Evolutionary conservation across 257 asterid genomes (phyloP).

Genomic region (Forsythia suspensa): DNA sequence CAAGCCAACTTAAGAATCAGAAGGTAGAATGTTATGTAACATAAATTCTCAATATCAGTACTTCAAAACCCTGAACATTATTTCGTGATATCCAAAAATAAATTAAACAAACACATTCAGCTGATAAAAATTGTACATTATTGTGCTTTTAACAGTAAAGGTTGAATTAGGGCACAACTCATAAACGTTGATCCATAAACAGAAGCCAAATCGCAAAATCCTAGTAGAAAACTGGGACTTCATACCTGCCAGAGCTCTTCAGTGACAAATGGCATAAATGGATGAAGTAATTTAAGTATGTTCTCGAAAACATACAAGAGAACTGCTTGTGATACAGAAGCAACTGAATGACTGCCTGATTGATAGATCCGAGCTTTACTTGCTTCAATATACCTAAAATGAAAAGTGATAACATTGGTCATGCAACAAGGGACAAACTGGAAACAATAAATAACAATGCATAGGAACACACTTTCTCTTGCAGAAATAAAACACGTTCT

Average conservation of each 20-base stretch:
- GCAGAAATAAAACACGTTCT: neutral
- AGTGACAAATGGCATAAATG: slow-evolving; percentile 97
- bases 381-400: slow-evolving; percentile 90
- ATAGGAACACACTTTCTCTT: neutral
- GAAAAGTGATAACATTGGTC: slow-evolving; percentile 20
- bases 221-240: neutral
- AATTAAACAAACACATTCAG: neutral
- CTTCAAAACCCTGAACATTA: neutral
- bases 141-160: neutral
- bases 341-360: slow-evolving; percentile 56
- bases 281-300: slow-evolving; percentile 84
- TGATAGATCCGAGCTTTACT: slow-evolving; percentile 88
- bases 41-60: neutral
- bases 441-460: neutral
- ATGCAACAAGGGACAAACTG: slow-evolving; percentile 3
- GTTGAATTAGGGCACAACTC: neutral
- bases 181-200: neutral
- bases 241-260: slow-evolving; percentile 99
- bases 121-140: neutral
- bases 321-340: slow-evolving; percentile 68
- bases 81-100: neutral
- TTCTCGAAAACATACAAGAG: slow-evolving; percentile 77
- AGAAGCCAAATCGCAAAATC: neutral
- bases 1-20: neutral
- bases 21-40: neutral